These are phyloP conservation scores for Serendipita sp. DNA, from an alignment of 1,284 basidiomycete genomes.

Conservation along the genomic window DNA sequence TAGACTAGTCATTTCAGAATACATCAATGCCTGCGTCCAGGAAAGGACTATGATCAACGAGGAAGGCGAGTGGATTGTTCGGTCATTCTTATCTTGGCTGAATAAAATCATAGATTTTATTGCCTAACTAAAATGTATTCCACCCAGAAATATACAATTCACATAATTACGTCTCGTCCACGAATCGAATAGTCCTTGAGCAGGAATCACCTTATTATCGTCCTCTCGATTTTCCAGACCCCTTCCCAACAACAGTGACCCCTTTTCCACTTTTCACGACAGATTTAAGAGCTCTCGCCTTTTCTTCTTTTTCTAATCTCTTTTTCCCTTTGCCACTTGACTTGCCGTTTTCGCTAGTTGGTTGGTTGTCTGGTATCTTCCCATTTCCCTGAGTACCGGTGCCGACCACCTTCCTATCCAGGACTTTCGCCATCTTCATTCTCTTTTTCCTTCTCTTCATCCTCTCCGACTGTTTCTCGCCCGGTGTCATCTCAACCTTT, in stretches of 20 bases:
- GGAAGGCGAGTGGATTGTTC: slow-evolving; percentile 19
- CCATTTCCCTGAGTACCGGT: slow-evolving; percentile 22
- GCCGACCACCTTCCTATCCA: slow-evolving; percentile 35
- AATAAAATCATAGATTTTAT: too few species aligned
- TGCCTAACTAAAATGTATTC: too few species aligned
- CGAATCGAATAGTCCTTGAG: too few species aligned
- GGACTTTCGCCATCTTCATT: slow-evolving; percentile 53
- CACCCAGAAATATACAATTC: too few species aligned
- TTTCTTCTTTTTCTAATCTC: slow-evolving; percentile 57
- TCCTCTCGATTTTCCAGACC: not conserved
- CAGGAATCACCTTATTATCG: too few species aligned
- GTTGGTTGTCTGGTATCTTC: slow-evolving; percentile 13
- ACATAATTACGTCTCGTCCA: too few species aligned
- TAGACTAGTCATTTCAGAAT: slow-evolving; percentile 63
- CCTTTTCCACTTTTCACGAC: slow-evolving; percentile 77
- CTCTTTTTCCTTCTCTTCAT: slow-evolving; percentile 63
- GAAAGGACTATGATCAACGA: slow-evolving; percentile 71
- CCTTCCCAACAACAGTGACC: slow-evolving; percentile 76
- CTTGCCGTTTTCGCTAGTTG: not conserved
- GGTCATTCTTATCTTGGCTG: too few species aligned
- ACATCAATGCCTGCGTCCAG: slow-evolving; percentile 60
- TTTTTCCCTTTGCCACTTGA: slow-evolving; percentile 26
- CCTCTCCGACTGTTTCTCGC: slow-evolving; percentile 63
- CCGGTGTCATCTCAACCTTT: slow-evolving; percentile 71
- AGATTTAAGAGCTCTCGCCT: slow-evolving; percentile 63